Base-by-base conservation (phyloP, 1,284 basidiomycete species). In the Fomitopsis pinicola region DNA sequence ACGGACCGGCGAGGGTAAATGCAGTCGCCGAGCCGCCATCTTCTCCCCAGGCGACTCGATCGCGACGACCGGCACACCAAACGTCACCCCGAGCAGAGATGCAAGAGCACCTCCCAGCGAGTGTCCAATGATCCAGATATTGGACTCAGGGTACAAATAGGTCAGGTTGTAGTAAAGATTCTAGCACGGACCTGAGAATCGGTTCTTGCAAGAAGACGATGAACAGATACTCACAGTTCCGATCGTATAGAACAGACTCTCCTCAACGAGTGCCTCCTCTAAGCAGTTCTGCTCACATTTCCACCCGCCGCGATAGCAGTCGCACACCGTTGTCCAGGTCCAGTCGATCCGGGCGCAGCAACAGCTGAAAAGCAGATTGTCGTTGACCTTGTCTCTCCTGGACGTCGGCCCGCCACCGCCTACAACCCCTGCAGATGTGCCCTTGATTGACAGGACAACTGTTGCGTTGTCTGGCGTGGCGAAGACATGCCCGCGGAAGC, bases 341-440 rank as follows among this genome's bases (percentile, higher is more conserved):
- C 94, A 97, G 71, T 94, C 94, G 28, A 99, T 86, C 19, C 87
- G 81, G 0, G 97, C 97, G 74, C 97, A 99, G 77, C 97, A 99
- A 76, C 97, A 99, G 59, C 95, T 91, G 76, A 98, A 99, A 59
- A 98, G 78, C n/a, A 99, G 74, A 68, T 98, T 98, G 75, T 98
- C 95, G 74, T 98, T 98, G 57, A 91, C 74, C 77, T 94, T 97
- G 79, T 98, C 96, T 69, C 96, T 96, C 77, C 87, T 89, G 1
- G 84, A 81, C 14, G 97, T 98, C 15, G 93, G 89, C 0, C 94
- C 94, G 0, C 91, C 91, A 5, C 87, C 85, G 5, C 93, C 91
- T 53, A 97, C 82, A 17, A 92, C 65, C 5, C 85, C 86, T 0
- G 93, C 86, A 10, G 93, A 94, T 1, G 96, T 98, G 44, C 97